These are phyloP conservation scores for Nasturtium officinale DNA, from an alignment of 345 rosid species.

Conservation along the genomic window DNA sequence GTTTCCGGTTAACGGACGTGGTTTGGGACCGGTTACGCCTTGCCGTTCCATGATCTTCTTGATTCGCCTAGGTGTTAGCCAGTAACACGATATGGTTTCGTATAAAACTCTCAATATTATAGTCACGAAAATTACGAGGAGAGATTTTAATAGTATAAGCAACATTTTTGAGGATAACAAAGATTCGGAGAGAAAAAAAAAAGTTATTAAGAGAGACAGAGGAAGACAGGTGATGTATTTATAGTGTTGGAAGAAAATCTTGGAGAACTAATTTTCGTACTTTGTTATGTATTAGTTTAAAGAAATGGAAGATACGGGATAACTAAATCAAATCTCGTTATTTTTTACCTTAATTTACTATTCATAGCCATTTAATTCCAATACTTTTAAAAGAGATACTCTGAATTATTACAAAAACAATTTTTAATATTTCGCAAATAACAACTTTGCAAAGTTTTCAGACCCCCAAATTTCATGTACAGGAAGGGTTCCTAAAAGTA, in stretches of 20 bases:
- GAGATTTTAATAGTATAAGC: slow-evolving; percentile 33
- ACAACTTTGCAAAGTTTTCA: no score
- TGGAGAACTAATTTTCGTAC: neutral
- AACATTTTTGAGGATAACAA: slow-evolving; percentile 24
- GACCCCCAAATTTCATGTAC: neutral
- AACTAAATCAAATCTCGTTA: slow-evolving; percentile 16
- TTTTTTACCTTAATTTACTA: slow-evolving; percentile 11
- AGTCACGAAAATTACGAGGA: slow-evolving; percentile 44
- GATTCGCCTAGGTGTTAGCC: slow-evolving; percentile 80
- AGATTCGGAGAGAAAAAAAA: slow-evolving; percentile 11
- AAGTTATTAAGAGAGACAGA: neutral
- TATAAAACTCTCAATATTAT: slow-evolving; percentile 49
- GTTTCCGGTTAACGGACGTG: slow-evolving; percentile 79
- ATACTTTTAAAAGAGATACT: neutral
- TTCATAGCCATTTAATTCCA: neutral
- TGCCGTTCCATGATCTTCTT: slow-evolving; percentile 72
- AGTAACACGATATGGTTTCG: slow-evolving; percentile 67
- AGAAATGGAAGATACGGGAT: slow-evolving; percentile 27
- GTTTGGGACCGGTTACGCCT: slow-evolving; percentile 89
- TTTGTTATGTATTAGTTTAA: slow-evolving; percentile 5
- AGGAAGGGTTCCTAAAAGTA: neutral
- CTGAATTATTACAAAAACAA: neutral
- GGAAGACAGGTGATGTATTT: slow-evolving; percentile 10
- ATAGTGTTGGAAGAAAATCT: slow-evolving; percentile 26
- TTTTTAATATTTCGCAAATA: neutral